A percentile compares a stretch with the other conserved stretches of the same genome.
phyloP scores from a whole-genome alignment of 306 rosid genomes.

The Cicer judaicum region DNA sequence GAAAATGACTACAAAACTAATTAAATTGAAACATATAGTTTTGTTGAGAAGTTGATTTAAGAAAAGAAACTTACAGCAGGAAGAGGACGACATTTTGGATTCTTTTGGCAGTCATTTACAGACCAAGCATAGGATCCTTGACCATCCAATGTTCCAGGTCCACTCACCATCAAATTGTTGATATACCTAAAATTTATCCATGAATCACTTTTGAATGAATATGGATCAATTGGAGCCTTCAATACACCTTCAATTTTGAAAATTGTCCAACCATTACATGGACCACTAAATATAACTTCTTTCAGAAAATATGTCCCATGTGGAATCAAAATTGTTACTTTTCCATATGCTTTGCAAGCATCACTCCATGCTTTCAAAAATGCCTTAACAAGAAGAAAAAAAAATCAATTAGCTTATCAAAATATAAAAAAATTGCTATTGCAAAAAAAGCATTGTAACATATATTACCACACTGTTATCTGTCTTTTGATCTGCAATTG shows the following conservation, averaged over 20 bases:
- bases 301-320: conserved; percentile 52
- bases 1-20: too few species aligned
- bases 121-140: conserved; percentile 64
- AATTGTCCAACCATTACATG: conserved; percentile 52
- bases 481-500: conserved; percentile 27
- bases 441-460: too few species aligned
- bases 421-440: neutral
- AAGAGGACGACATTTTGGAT: conserved; percentile 45
- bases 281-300: conserved; percentile 51
- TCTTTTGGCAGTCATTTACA: conserved; percentile 38
- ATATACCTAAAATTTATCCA: conserved; percentile 65
- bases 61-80: conserved; percentile 46
- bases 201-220: neutral
- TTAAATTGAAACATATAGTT: too few species aligned
- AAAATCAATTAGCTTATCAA: neutral
- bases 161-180: conserved; percentile 43
- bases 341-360: conserved; percentile 53
- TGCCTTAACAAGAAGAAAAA: conserved; percentile 35
- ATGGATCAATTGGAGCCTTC: conserved; percentile 52
- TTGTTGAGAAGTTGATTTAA: neutral
- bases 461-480: conserved; percentile 43
- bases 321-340: conserved; percentile 27
- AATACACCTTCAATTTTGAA: conserved; percentile 53
- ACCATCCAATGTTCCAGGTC: conserved; percentile 66
- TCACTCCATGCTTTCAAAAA: conserved; percentile 57